Conservation (phyloP, 164 flowering plant species). For the Aristolochia contorta region DNA sequence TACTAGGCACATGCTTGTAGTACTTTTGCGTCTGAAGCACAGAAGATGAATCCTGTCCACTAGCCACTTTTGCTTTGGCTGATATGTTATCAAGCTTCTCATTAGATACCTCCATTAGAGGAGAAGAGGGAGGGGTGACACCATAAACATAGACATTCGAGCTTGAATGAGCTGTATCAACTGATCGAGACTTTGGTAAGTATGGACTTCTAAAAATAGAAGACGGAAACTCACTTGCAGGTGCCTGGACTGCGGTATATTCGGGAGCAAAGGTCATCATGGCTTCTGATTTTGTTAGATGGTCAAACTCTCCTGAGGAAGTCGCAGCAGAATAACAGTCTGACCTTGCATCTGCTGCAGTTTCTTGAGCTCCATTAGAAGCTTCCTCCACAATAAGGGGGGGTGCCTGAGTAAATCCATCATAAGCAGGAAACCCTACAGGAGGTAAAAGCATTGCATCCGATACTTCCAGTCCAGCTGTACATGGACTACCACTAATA, state of each 20-base stretch:
- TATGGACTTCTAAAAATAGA: slow-evolving; percentile 71
- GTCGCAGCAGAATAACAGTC: slow-evolving; percentile 26
- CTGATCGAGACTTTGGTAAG: slow-evolving; percentile 48
- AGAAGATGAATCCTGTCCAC: slow-evolving; percentile 24
- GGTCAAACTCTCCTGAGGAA: slow-evolving; percentile 57
- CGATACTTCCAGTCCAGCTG: slow-evolving; percentile 57
- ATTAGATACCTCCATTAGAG: slow-evolving; percentile 37
- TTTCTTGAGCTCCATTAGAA: slow-evolving; percentile 42
- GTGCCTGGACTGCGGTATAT: slow-evolving; percentile 84
- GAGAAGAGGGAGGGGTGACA: slow-evolving; percentile 69
- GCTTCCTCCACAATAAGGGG: slow-evolving; percentile 41
- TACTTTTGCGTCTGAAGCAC: slow-evolving; percentile 32
- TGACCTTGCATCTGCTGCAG: slow-evolving; percentile 22
- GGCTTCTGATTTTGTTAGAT: slow-evolving; percentile 81
- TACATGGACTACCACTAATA: slow-evolving; percentile 59
- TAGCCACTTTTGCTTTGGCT: slow-evolving; percentile 26
- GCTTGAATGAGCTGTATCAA: slow-evolving; percentile 60
- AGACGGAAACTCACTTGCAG: slow-evolving; percentile 44
- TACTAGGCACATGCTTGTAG: slow-evolving; percentile 52
- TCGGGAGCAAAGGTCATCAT: slow-evolving; percentile 87
- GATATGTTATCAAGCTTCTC: slow-evolving; percentile 32
- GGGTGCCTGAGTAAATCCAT: slow-evolving; percentile 48
- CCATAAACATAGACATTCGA: slow-evolving; percentile 51
- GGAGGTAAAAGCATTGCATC: slow-evolving; percentile 70
- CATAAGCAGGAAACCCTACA: slow-evolving; percentile 47